Conservation (phyloP, 2,329 filamentous ascomycete genomes). For the Nigrospora osmanthi region DNA sequence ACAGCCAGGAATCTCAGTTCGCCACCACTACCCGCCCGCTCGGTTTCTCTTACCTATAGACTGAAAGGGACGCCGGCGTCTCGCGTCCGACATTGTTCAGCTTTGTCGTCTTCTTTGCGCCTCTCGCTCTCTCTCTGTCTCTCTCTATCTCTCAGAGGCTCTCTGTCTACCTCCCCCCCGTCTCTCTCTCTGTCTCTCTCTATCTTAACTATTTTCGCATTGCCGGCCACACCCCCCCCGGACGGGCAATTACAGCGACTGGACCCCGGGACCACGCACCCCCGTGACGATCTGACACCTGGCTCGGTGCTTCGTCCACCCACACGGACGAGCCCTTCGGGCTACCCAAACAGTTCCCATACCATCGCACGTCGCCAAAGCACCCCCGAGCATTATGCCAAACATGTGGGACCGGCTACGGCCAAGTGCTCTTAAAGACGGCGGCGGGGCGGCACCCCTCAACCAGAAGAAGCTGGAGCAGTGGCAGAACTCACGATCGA, state of each 20-base stretch:
- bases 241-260: background rate
- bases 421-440: conserved; percentile 14
- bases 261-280: background rate
- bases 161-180: too few species aligned
- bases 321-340: background rate
- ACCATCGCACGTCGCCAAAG: background rate
- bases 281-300: conserved; percentile 7
- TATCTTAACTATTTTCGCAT: too few species aligned
- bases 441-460: conserved; percentile 8
- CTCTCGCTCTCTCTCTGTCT: too few species aligned
- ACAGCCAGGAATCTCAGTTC: too few species aligned
- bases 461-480: conserved; percentile 21
- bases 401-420: conserved; percentile 29
- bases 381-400: conserved; percentile 4
- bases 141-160: too few species aligned
- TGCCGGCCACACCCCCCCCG: too few species aligned
- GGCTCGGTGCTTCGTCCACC: background rate
- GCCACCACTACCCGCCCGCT: too few species aligned
- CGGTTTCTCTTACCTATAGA: too few species aligned
- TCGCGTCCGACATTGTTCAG: too few species aligned
- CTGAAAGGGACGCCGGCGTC: too few species aligned
- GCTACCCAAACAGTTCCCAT: background rate
- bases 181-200: too few species aligned
- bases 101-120: too few species aligned
- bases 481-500: conserved; percentile 20